Conservation (phyloP, 805 yeast genomes). For the Candida nanaspora region DNA sequence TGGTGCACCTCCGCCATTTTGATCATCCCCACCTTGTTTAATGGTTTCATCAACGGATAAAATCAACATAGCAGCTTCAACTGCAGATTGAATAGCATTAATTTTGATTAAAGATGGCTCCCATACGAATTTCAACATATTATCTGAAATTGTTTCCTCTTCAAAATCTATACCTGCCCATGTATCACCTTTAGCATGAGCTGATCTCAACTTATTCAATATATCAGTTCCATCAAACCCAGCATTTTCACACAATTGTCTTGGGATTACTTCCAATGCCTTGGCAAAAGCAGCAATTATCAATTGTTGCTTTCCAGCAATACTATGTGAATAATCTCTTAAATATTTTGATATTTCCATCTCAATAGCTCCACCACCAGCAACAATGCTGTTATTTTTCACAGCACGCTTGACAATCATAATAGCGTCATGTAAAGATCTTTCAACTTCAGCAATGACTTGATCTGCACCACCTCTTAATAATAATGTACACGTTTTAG, state of each 20-base stretch:
- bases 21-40: constrained; percentile 55
- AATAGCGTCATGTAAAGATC: constrained; percentile 96
- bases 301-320: constrained; percentile 94
- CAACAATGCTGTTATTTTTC: constrained; percentile 80
- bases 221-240: constrained; percentile 97
- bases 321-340: constrained; percentile 78
- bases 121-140: constrained; percentile 87
- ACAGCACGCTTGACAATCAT: constrained; percentile 97
- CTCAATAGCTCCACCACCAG: constrained; percentile 99
- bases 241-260: constrained; percentile 98
- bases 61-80: constrained; percentile 92
- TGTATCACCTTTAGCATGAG: constrained; percentile 86
- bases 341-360: constrained; percentile 90
- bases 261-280: constrained; percentile 92
- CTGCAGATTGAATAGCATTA: constrained; percentile 91
- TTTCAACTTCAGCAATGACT: constrained; percentile 96
- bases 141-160: constrained; percentile 74
- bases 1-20: constrained; percentile 17
- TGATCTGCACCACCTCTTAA: constrained; percentile 98
- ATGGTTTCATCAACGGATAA: constrained; percentile 95
- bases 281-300: constrained; percentile 89
- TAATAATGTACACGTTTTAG: constrained; percentile 88
- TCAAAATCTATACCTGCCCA: constrained; percentile 94
- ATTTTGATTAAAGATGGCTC: constrained; percentile 93
- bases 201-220: constrained; percentile 82